phyloP scores from a whole-genome alignment of 2,329 filamentous ascomycete species.

The Didymella arachidicola region DNA sequence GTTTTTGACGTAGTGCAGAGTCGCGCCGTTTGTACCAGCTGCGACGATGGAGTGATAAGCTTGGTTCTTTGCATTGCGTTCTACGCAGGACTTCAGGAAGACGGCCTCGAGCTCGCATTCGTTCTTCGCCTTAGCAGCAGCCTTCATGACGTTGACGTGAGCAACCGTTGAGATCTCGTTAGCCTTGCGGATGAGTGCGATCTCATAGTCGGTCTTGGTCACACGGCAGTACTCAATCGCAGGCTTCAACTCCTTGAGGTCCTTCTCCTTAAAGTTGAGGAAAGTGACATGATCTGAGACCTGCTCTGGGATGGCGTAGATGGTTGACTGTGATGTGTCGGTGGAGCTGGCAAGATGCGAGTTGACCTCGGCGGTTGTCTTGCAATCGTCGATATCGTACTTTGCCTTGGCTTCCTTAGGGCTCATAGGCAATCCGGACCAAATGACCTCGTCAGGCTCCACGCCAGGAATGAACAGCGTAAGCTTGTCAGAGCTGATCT shows the following conservation, averaged over 20 bases:
- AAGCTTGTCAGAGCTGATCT: conserved; percentile 74
- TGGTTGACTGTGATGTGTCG: conserved; percentile 58
- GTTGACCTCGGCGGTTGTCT: conserved; percentile 77
- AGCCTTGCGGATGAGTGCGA: conserved; percentile 80
- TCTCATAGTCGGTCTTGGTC: conserved; percentile 85
- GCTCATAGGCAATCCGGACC: conserved; percentile 86
- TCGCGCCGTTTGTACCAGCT: conserved; percentile 79
- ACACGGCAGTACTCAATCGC: conserved; percentile 84
- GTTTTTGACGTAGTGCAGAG: conserved; percentile 80
- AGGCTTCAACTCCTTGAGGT: conserved; percentile 62
- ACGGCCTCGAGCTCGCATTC: conserved; percentile 84
- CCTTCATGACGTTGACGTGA: conserved; percentile 73
- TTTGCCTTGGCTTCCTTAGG: conserved; percentile 74
- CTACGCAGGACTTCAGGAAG: conserved; percentile 79
- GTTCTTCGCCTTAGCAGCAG: conserved; percentile 70
- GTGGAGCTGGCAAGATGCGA: conserved; percentile 67
- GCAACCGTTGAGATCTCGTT: conserved; percentile 80
- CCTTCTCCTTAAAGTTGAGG: conserved; percentile 70
- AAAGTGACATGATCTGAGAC: conserved; percentile 77
- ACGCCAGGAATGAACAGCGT: conserved; percentile 92
- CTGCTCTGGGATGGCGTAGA: conserved; percentile 82
- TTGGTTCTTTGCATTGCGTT: conserved; percentile 79
- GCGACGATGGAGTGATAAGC: conserved; percentile 90
- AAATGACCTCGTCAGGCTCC: conserved; percentile 88
- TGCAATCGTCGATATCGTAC: conserved; percentile 74